A percentile compares a stretch with the other conserved stretches of the same genome.
These are phyloP conservation scores for Amauroascus verrucosus DNA, from an alignment of 2,329 filamentous ascomycete species.

Conservation along the genomic window DNA sequence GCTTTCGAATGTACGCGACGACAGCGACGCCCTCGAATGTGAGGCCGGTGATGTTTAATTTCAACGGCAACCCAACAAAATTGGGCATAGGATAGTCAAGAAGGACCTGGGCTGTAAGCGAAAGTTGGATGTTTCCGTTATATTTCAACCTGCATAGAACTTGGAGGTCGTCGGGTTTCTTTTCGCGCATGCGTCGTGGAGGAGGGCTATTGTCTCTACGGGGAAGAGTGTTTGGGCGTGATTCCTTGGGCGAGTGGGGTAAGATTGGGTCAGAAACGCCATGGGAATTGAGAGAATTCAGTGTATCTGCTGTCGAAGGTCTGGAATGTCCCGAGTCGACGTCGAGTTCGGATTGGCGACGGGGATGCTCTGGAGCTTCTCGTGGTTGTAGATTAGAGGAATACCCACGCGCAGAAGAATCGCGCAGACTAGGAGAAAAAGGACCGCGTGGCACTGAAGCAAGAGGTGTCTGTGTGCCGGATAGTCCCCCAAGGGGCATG, in stretches of 20 bases:
- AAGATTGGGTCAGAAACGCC: constrained; percentile 4
- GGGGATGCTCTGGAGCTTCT: neutral
- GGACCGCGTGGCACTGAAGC: constrained; percentile 38
- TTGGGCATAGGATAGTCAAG: constrained; percentile 98
- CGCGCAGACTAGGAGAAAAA: constrained; percentile 26
- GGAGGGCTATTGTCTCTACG: constrained; percentile 17
- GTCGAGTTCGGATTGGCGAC: constrained; percentile 26
- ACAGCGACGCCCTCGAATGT: constrained; percentile 94
- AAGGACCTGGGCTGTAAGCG: constrained; percentile 86
- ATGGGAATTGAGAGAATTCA: constrained; percentile 1
- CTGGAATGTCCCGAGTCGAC: constrained; percentile 30
- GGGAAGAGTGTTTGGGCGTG: constrained; percentile 1
- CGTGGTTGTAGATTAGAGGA: neutral
- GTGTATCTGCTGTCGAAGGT: constrained; percentile 36
- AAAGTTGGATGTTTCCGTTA: constrained; percentile 73
- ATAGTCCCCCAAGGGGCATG: constrained; percentile 40
- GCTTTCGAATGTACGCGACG: constrained; percentile 76
- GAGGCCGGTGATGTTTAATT: constrained; percentile 86
- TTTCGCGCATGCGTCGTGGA: constrained; percentile 55
- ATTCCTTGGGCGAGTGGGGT: neutral
- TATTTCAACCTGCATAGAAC: constrained; percentile 87
- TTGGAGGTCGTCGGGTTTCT: constrained; percentile 75
- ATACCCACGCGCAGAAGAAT: constrained; percentile 6
- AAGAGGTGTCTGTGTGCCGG: constrained; percentile 40
- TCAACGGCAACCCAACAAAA: constrained; percentile 90